Evolutionary conservation across 78 protist species (phyloP).

Genomic region (Tieghemostelium lacteum): DNA sequence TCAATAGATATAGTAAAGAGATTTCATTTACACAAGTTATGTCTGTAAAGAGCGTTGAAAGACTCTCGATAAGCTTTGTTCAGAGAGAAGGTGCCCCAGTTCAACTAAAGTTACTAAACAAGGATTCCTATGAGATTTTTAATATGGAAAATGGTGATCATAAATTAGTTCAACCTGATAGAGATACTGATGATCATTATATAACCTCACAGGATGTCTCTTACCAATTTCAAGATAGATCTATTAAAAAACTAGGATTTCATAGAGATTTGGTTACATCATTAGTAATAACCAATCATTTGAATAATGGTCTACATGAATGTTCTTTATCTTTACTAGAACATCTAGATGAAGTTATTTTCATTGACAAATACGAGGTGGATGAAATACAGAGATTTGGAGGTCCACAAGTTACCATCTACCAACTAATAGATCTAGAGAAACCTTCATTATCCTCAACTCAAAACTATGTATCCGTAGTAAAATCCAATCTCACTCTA

Average conservation of each 20-base stretch:
- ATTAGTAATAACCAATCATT: neutral
- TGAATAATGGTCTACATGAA: neutral
- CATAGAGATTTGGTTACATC: constrained; percentile 28
- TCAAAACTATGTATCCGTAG: constrained; percentile 31
- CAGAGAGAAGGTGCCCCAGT: neutral
- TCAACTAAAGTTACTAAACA: neutral
- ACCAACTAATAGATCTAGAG: constrained; percentile 67
- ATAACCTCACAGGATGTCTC: neutral
- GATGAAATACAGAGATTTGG: constrained; percentile 66
- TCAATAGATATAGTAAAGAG: neutral
- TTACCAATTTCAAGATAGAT: neutral
- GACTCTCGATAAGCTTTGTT: neutral
- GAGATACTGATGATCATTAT: neutral
- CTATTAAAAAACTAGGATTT: constrained; percentile 28
- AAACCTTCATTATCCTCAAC: constrained; percentile 55
- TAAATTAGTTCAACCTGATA: neutral
- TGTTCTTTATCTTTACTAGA: constrained; percentile 26
- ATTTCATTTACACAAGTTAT: constrained; percentile 1
- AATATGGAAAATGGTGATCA: neutral
- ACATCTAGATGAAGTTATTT: constrained; percentile 60
- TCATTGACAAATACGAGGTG: constrained; percentile 56
- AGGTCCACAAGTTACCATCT: constrained; percentile 44
- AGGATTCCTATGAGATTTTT: neutral
- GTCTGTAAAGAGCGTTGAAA: neutral
- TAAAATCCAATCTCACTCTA: neutral